Base-by-base conservation (phyloP, 345 rosid species). In the Eucalyptus pauciflora region DNA sequence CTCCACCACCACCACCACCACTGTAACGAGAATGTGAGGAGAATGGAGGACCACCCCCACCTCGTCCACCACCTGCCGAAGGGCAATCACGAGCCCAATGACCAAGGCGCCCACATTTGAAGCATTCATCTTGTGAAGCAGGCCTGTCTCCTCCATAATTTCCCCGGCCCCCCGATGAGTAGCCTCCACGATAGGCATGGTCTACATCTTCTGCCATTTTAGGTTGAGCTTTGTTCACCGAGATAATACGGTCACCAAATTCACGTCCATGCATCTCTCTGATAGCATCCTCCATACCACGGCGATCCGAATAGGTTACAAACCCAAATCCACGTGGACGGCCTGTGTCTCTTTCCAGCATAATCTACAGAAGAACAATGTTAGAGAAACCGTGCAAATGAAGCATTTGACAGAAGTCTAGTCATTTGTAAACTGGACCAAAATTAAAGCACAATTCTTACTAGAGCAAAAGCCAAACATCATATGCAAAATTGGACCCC, bases 51-150 rank as follows among this genome's bases (percentile, higher is more conserved):
- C 93, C 96, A 83, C 91, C 92, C 33, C 95, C 95, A 69, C 95
- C 98, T 88, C 99, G 95, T 86, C 95, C 96, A 91, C 99, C 95
- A 92, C 93, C 95, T 93, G 94, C 96, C 67, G 98, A 93, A 49
- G 99, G 98, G 88, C 99, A 98, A 89, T 97, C 99, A 64, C 99
- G 95, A 41, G 99, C 99, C 99, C 99, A 98, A 56, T 98, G 99
- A 50, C 99, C 99, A 41, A 87, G 90, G 67, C 97, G 96, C 87
- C 99, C 99, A 90, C 99, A 98, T 90, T 96, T 98, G 93, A 95
- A 98, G 94, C 99, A 98, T 86, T 96, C 99, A 91, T 98, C 99
- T 89, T 94, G 96, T 46, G 91, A 97, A 87, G 91, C 94, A 88
- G 96, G 95, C 91, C 96, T 96, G 90, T 95, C 99, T 90, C 95